These are phyloP conservation scores for Abrus pulchellus DNA, from an alignment of 306 rosid species.

Conservation along the genomic window DNA sequence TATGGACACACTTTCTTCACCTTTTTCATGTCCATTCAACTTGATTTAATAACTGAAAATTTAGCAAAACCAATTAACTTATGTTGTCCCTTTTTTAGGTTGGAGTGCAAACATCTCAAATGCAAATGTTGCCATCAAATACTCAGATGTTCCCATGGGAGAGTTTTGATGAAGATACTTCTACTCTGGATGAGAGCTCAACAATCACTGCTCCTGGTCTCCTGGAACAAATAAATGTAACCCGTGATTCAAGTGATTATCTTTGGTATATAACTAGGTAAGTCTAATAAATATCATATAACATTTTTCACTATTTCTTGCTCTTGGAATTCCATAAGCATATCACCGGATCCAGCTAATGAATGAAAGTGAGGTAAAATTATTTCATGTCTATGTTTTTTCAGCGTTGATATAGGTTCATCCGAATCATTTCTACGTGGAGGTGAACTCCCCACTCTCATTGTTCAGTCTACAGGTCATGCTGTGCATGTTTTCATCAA, in stretches of 20 bases:
- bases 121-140: constrained; percentile 82
- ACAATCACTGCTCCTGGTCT: constrained; percentile 72
- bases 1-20: neutral
- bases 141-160: constrained; percentile 69
- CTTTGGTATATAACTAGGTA: constrained; percentile 90
- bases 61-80: constrained; percentile 33
- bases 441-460: constrained; percentile 83
- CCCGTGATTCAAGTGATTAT: constrained; percentile 81
- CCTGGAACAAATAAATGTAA: constrained; percentile 83
- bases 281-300: constrained; percentile 37
- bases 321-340: neutral
- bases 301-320: neutral
- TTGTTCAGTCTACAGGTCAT: constrained; percentile 81
- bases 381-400: constrained; percentile 41
- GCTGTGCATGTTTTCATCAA: constrained; percentile 83
- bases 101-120: constrained; percentile 89
- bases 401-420: constrained; percentile 75
- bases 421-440: constrained; percentile 79
- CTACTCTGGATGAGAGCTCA: constrained; percentile 69
- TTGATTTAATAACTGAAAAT: neutral
- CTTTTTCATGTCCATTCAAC: constrained; percentile 12
- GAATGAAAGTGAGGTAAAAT: too few relatives aligned
- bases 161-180: constrained; percentile 72
- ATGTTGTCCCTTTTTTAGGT: constrained; percentile 54
- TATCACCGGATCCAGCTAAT: neutral